Percentiles rank a stretch among this genome's conserved stretches.
phyloP scores from a whole-genome alignment of 352 stramenopile species.

The Pythium brachiatum region DNA sequence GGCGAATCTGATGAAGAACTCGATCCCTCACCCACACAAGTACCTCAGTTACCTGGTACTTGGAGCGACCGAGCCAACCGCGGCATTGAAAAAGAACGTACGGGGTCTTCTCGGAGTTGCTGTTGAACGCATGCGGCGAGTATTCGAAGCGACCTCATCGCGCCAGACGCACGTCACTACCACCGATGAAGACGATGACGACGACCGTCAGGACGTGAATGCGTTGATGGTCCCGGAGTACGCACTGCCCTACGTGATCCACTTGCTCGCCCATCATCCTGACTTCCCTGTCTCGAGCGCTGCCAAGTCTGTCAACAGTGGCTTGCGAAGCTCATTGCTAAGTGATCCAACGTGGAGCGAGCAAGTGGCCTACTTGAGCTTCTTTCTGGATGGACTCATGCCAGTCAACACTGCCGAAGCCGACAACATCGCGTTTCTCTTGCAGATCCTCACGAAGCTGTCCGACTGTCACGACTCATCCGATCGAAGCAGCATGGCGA shows the following conservation, averaged over 20 bases:
- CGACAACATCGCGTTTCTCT: conserved; percentile 85
- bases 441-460: conserved; percentile 80
- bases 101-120: conserved; percentile 45
- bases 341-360: conserved; percentile 45
- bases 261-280: conserved; percentile 78
- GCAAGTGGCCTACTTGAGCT: conserved; percentile 53
- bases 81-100: conserved; percentile 54
- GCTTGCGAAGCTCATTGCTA: conserved; percentile 33
- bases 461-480: conserved; percentile 66
- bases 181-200: conserved; percentile 22
- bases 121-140: conserved; percentile 72
- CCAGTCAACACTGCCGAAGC: conserved; percentile 42
- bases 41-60: conserved; percentile 78
- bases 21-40: conserved; percentile 66
- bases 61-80: conserved; percentile 50
- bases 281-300: conserved; percentile 45
- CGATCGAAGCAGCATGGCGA: conserved; percentile 34
- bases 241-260: conserved; percentile 73
- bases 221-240: conserved; percentile 86
- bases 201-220: conserved; percentile 26
- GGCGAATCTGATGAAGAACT: conserved; percentile 62
- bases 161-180: conserved; percentile 6
- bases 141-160: conserved; percentile 57
- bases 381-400: conserved; percentile 76
- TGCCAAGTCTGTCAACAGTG: conserved; percentile 27